Evolutionary conservation across 2,329 filamentous ascomycete genomes (phyloP).

Genomic region (Phaeosphaeriaceae sp.): DNA sequence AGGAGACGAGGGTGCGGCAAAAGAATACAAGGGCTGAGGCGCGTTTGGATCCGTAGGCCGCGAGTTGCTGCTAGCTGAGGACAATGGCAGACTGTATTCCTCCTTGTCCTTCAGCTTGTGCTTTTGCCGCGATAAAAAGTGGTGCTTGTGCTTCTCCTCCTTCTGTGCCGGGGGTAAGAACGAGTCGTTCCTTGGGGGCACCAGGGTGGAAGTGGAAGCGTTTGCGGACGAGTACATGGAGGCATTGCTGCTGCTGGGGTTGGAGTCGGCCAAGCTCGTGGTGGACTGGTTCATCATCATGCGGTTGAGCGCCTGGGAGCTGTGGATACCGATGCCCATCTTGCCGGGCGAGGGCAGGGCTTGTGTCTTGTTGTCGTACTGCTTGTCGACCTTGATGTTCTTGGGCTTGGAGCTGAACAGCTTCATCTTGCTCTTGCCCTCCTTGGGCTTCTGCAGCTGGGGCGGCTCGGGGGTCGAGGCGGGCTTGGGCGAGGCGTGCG

Average conservation of each 20-base stretch:
- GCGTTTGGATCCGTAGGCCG: conserved; percentile 76
- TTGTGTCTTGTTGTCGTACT: conserved; percentile 65
- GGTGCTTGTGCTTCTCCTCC: conserved; percentile 76
- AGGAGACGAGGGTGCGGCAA: conserved; percentile 76
- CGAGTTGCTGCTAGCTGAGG: conserved; percentile 79
- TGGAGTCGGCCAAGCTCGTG: conserved; percentile 70
- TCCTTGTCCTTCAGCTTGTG: conserved; percentile 77
- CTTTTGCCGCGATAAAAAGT: conserved; percentile 80
- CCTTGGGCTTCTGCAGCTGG: conserved; percentile 70
- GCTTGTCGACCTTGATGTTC: conserved; percentile 75
- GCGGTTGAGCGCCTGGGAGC: conserved; percentile 69
- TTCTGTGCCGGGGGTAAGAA: conserved; percentile 61
- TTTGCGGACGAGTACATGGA: conserved; percentile 79
- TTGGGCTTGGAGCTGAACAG: conserved; percentile 76
- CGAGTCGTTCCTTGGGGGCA: conserved; percentile 59
- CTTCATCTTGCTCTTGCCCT: conserved; percentile 78
- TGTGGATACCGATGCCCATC: conserved; percentile 70
- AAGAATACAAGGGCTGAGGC: conserved; percentile 79
- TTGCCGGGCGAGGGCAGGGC: conserved; percentile 71
- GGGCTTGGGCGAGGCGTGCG: conserved; percentile 43
- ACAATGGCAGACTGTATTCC: conserved; percentile 72
- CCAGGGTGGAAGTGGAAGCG: conserved; percentile 77
- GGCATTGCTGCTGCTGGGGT: conserved; percentile 60
- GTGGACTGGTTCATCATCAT: conserved; percentile 71
- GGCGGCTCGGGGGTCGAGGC: conserved; percentile 30